phyloP scores from a whole-genome alignment of 148 eudicot species.

The Pouteria glomerata region DNA sequence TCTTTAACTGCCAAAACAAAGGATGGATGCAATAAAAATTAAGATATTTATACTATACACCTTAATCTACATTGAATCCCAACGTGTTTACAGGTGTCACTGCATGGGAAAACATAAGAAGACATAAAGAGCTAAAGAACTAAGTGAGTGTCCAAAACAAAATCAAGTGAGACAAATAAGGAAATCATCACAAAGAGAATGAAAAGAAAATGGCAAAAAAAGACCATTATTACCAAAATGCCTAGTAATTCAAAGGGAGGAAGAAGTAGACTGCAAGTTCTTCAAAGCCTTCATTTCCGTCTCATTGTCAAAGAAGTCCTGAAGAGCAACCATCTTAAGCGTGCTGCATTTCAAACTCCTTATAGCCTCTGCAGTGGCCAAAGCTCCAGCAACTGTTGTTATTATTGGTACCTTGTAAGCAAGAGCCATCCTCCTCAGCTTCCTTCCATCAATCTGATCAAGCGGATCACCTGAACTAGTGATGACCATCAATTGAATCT shows the following conservation, averaged over 20 bases:
- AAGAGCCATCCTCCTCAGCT: constrained; percentile 93
- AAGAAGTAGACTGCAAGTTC: constrained; percentile 47
- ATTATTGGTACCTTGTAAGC: constrained; percentile 75
- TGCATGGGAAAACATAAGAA: not conserved
- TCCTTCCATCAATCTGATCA: constrained; percentile 86
- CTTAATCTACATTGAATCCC: not conserved
- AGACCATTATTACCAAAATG: constrained; percentile 3
- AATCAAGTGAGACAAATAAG: not conserved
- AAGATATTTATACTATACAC: not conserved
- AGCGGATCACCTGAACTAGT: constrained; percentile 85
- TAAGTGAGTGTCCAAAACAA: not conserved
- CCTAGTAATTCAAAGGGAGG: constrained; percentile 10
- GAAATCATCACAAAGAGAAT: not conserved
- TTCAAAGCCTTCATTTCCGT: constrained; percentile 14
- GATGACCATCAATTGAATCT: constrained; percentile 90
- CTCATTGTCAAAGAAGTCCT: constrained; percentile 62
- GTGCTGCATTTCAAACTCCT: constrained; percentile 63
- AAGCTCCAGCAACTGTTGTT: constrained; percentile 90
- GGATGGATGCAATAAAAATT: not conserved
- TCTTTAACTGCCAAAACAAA: not conserved
- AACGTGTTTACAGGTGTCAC: not conserved
- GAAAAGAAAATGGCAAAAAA: not conserved
- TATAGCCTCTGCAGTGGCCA: constrained; percentile 83
- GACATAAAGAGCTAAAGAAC: not conserved
- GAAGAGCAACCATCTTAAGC: constrained; percentile 76